phyloP scores from a whole-genome alignment of 2,329 filamentous ascomycete genomes.

The Diaporthe australafricana region DNA sequence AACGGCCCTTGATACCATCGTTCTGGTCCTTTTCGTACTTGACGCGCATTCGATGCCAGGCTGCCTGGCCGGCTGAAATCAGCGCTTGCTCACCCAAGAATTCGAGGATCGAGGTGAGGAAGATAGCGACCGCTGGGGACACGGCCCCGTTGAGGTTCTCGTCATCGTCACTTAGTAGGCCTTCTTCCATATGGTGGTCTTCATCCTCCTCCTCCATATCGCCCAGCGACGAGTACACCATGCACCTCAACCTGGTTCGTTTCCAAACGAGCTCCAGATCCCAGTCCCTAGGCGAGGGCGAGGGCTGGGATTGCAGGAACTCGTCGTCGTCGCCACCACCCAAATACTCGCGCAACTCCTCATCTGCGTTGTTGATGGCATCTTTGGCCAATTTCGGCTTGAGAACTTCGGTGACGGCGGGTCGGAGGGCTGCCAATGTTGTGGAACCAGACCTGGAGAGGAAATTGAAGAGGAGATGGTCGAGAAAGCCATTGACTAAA shows the following conservation, averaged over 20 bases:
- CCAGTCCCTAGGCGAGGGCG: conserved; percentile 72
- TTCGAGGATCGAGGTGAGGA: conserved; percentile 93
- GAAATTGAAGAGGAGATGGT: conserved; percentile 92
- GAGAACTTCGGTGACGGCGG: conserved; percentile 86
- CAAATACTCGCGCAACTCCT: conserved; percentile 81
- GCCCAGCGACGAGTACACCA: conserved; percentile 97
- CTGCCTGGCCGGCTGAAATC: conserved; percentile 86
- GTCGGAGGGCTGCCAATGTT: conserved; percentile 77
- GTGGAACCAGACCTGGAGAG: conserved; percentile 85
- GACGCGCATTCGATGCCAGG: conserved; percentile 74
- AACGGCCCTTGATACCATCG: conserved; percentile 59
- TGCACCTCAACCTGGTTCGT: conserved; percentile 89
- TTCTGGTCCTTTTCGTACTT: conserved; percentile 70
- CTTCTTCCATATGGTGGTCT: conserved; percentile 86
- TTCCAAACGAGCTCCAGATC: conserved; percentile 96
- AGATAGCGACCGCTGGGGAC: conserved; percentile 93
- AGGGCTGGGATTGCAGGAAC: conserved; percentile 65
- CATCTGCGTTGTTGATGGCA: conserved; percentile 52
- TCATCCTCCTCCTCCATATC: conserved; percentile 99
- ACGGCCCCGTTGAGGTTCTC: conserved; percentile 76
- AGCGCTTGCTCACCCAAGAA: conserved; percentile 93
- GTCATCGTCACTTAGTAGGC: conserved; percentile 73
- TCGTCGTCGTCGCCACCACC: conserved; percentile 84
- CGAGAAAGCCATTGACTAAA: conserved; percentile 91
- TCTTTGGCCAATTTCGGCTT: conserved; percentile 89